Base-by-base conservation (phyloP, 2,329 filamentous ascomycete genomes). In the Xylogone sp. region DNA sequence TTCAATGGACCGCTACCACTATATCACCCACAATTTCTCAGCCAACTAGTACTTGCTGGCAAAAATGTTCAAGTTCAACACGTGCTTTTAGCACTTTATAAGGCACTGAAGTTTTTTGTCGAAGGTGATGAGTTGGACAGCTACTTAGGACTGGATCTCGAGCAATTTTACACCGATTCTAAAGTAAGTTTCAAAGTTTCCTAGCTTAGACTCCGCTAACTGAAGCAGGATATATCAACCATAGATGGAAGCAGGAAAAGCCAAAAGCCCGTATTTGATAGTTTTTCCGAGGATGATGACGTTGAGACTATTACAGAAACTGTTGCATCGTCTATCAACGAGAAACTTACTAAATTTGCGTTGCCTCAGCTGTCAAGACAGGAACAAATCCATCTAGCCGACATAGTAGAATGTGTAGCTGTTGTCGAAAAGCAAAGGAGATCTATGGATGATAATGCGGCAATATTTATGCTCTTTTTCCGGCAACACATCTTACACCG, bases 1-100 rank as follows among this genome's bases (percentile, higher is more conserved):
- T 76, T 97, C 46, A 97, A 97, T 63, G 89, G 90, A 0, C 88
- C 92, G 2, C 73, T 97, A 6, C 90, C 94, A 0, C 78, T 95
- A 2, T 99, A 96, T 61, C 93, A 99, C 62, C 94, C 94, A 0
- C 90, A 96, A 62, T 89, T 96, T 53, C 71, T 97, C 21, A 87
- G 88, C 48, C 89, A 97, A 67, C 93, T 88, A 61, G 90, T 96
- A 34, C 75, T 96, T 21, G 81, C 85, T 19, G 93, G 92, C 1
- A 96, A 96, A 65, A 78, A 79, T 29, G 66, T 70, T 3, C 68
- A 90, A 5, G 90, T 94, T 2, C 86, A 90, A 58, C 77, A 76
- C 9, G 83, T 96, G 9, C 69, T 97, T 22, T 73, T 88, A 48
- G 81, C 81, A 5, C 73, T 99, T 20, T 79, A 91, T 61, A 82